Base-by-base conservation (phyloP, 164 flowering plant genomes). In the Chimonanthus praecox region DNA sequence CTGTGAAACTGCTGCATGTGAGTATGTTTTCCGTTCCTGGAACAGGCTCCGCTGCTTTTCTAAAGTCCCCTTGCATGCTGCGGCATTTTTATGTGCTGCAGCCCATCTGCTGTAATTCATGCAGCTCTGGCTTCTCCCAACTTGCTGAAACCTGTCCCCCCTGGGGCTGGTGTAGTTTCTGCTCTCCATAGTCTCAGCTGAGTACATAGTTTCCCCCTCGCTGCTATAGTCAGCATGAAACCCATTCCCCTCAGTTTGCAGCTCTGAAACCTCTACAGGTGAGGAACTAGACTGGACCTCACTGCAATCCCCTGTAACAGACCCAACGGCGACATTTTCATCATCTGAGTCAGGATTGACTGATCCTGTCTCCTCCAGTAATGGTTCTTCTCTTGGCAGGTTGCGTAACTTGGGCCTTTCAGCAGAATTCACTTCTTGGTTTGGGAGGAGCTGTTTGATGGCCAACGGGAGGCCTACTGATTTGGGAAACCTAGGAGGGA, bases 151-250 rank as follows among this genome's bases (percentile, higher is more conserved):
- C 81, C 78, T 85, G 45, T 79, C 88, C 67, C 85, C 92, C 75
- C 85, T 85, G 9, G 98, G 98, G 73, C 89, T 88, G 4, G 91
- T 77, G 70, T 88, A 90, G 80, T 95, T 95, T 61, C 97, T 83
- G 80, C 96, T 91, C 84, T 95, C 98, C 74, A 96, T 97, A 9
- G 99, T 93, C 79, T 93, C 97, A 5, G 98, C 99, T 2, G 99
- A 95, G 82, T 93, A 95, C 98, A 93, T 90, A 5, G 96, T 95
- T 79, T 93, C 97, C 44, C 85, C 94, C 47, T 93, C 98, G 62
- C 98, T 93, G 83, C 90, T 84, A 71, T 89, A 85, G 20, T 75
- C 80, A 60, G 71, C 75, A 58, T 68, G 80, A 49, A 72, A 79
- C 62, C 75, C 79, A 73, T 69, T 61, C 13, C 47, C 66, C 60